Conservation (phyloP, 257 asterid species). For the Echites panduratus region DNA sequence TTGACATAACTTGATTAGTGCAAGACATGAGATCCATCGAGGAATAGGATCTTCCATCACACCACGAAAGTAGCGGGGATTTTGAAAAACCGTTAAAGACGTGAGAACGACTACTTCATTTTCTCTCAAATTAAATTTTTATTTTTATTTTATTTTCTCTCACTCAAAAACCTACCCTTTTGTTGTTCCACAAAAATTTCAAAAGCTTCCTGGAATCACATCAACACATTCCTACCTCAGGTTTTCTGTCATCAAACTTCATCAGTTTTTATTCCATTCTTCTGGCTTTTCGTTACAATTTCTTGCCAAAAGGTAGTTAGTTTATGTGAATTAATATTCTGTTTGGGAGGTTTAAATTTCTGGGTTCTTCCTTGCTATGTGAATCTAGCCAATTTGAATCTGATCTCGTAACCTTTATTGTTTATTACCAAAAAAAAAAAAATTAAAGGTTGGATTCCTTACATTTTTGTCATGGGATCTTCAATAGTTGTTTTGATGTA, state of each 20-base stretch:
- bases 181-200: neutral
- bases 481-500: neutral
- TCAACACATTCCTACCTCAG: neutral
- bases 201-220: neutral
- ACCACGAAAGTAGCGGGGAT: slow-evolving; percentile 19
- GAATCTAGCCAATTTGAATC: neutral
- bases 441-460: neutral
- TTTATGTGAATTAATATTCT: neutral
- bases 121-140: neutral
- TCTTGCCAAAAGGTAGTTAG: neutral
- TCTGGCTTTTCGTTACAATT: no score
- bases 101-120: slow-evolving; percentile 25
- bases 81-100: slow-evolving; percentile 29
- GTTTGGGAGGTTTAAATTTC: neutral
- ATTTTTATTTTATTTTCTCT: neutral
- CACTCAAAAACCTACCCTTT: neutral
- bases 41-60: neutral
- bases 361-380: neutral
- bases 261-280: neutral
- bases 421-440: no score
- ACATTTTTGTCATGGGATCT: neutral
- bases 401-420: neutral
- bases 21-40: neutral
- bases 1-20: neutral
- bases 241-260: neutral